A percentile compares a stretch with the other conserved stretches of the same genome.
Conservation (phyloP, 768 basidiomycete species). For the Crassisporium funariophilum region DNA sequence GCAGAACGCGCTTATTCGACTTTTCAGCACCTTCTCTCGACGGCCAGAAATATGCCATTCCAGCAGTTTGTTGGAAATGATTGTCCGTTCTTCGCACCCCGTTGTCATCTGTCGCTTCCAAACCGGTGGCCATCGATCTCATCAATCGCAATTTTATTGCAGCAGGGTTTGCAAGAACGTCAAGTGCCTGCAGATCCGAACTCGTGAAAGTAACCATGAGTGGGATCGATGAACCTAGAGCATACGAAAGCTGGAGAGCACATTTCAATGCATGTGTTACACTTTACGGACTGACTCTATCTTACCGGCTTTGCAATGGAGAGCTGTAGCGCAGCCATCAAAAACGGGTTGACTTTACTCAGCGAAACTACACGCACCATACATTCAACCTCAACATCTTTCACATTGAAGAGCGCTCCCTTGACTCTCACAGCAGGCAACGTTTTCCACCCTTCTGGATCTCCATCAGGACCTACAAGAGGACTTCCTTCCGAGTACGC, state of each 20-base stretch:
- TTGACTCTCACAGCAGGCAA: constrained; percentile 26
- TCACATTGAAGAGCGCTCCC: constrained; percentile 35
- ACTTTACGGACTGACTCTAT: constrained; percentile 25
- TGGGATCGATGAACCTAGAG: constrained; percentile 54
- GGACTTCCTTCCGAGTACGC: constrained; percentile 35
- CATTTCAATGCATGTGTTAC: neutral
- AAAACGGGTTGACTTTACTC: neutral
- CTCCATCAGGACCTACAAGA: constrained; percentile 36
- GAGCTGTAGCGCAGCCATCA: constrained; percentile 33
- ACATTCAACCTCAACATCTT: constrained; percentile 34
- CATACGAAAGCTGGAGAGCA: constrained; percentile 44
- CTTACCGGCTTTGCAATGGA: constrained; percentile 48
- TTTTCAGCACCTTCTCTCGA: constrained; percentile 32
- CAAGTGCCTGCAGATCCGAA: constrained; percentile 49
- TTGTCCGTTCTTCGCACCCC: constrained; percentile 45
- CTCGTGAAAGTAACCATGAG: constrained; percentile 48
- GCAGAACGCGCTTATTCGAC: constrained; percentile 37
- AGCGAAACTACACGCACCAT: constrained; percentile 24
- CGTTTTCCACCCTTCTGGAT: constrained; percentile 42
- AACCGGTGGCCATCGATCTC: constrained; percentile 50
- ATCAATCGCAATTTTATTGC: constrained; percentile 45
- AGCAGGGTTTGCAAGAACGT: constrained; percentile 44
- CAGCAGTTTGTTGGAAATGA: constrained; percentile 42
- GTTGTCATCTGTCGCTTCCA: constrained; percentile 44
- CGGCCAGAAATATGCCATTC: constrained; percentile 54